Evolutionary conservation across 345 rosid genomes (phyloP).

Genomic region (Lepidium didymum): DNA sequence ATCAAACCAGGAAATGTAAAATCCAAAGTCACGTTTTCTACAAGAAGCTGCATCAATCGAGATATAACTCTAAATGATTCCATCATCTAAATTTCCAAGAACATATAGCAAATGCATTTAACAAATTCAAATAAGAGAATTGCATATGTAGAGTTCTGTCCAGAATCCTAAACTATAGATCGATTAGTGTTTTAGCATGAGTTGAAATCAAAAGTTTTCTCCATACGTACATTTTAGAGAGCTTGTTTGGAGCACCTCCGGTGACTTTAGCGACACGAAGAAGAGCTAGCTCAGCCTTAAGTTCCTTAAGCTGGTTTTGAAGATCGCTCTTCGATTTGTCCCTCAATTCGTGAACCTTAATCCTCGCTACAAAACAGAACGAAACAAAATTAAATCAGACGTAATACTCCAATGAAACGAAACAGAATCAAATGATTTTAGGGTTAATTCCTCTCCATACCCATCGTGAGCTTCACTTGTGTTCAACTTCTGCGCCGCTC

Average conservation of each 20-base stretch:
- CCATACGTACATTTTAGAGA: slow-evolving; percentile 39
- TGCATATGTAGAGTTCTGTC: neutral
- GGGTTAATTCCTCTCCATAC: neutral
- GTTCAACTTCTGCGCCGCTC: slow-evolving; percentile 21
- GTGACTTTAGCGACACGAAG: slow-evolving; percentile 59
- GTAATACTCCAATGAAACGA: neutral
- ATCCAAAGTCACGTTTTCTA: neutral
- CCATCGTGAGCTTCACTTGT: slow-evolving; percentile 23
- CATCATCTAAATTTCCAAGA: neutral
- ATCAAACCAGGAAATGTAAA: neutral
- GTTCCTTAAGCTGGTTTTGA: slow-evolving; percentile 41
- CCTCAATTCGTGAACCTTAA: slow-evolving; percentile 51
- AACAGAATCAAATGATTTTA: neutral
- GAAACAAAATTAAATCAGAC: neutral
- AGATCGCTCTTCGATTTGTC: slow-evolving; percentile 42
- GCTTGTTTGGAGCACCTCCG: slow-evolving; percentile 60
- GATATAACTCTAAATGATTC: neutral
- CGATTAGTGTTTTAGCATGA: neutral
- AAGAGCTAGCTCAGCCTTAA: slow-evolving; percentile 51
- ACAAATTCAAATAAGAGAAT: neutral
- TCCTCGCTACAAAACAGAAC: slow-evolving; percentile 30
- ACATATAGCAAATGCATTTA: neutral
- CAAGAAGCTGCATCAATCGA: neutral
- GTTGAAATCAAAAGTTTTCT: neutral
- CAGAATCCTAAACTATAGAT: neutral